Evolutionary conservation across 2,329 filamentous ascomycete species (phyloP), one percentile per base, ranked within the genome.

Genomic region (Nemania sp.): DNA sequence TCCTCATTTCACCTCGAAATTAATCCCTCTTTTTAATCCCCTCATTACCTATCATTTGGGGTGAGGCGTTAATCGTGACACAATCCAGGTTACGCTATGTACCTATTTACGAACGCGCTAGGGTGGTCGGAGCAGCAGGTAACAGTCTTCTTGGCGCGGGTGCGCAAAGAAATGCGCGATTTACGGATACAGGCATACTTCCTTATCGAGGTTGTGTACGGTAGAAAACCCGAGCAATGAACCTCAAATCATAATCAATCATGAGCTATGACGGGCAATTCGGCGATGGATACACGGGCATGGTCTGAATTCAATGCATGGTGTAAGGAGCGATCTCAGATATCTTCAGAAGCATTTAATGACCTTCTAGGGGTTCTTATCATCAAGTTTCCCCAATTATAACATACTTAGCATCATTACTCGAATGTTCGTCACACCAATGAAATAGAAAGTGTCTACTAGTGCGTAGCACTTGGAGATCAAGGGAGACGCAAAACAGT

Each of bases 1-100:
- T 29, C 24, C 2, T 52, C 22, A 26, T 29, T 5, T 15, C 15
- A 52, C 18, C 2, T 7, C 49, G 10, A 22, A n/a, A 29, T 15
- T 5, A 29, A 52, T 13, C 24, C 51, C 51, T 29, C 10, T 53
- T 53, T 15, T n/a, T 18, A 11, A 53, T 6, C 11, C 27, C 13
- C 51, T 53, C 51, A 26, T 3, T 26, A 10, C 24, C 20, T n/a
- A n/a, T n/a, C n/a, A n/a, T n/a, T 26, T 20, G 41, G 3, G 11
- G 4, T 22, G 18, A 29, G 15, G n/a, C 18, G 24, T 26, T 13
- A 26, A 70, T 54, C 22, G 43, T 49, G 10, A 3, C 35, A 6
- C 29, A n/a, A 43, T 53, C 6, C 22, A 76, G 74, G 75, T n/a
- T 77, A 75, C 51, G 75, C 73, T 1, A 70, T 77, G 63, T 71